Evolutionary conservation across 2,329 filamentous ascomycete species (phyloP), one percentile per base, ranked within the genome.

Genomic region (Westerdykella sp.): DNA sequence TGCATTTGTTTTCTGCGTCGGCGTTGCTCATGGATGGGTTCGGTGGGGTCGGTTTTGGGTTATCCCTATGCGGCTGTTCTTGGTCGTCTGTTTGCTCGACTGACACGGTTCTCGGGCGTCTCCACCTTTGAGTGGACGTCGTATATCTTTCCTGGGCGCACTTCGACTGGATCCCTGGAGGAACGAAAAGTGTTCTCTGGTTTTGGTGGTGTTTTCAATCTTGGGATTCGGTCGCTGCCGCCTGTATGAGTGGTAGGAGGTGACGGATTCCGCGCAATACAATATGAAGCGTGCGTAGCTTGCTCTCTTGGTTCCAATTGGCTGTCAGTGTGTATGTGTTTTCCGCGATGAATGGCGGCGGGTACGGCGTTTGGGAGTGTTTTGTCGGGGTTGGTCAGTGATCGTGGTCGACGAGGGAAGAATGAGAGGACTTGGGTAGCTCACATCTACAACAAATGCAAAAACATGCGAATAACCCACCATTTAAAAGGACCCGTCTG

Each of bases 81-180:
- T 51, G 47, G 25, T 21, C 18, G 25, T 28, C 25, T 4, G 25
- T 3, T 18, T 23, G 22, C 31, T 39, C 42, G 45, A 43, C 43
- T 56, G 49, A 46, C 48, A 50, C 44, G 62, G 53, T 55, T 51
- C 49, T 53, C 56, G 56, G 57, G 46, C 50, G 51, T 44, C 54
- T 44, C 50, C 58, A 55, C 37, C 49, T 50, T 49, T 48, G 48
- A 46, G 32, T 35, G 32, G 16, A 10, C 16, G 32, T 13, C 9
- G 9, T 35, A 35, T 35, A 35, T 35, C 32, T 14, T 21, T 35
- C 18, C 25, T 35, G 32, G 32, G 32, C 16, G 16, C n/a, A 18
- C 32, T 14, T 14, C 15, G 32, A 15, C 16, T 35, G 32, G n/a
- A 35, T 35, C 32, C 32, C 16, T 35, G n/a, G 16, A 18, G 32